Evolutionary conservation across 257 asterid species (phyloP), one percentile per base, ranked within the genome.

Genomic region (Jaltomata sinuosa): DNA sequence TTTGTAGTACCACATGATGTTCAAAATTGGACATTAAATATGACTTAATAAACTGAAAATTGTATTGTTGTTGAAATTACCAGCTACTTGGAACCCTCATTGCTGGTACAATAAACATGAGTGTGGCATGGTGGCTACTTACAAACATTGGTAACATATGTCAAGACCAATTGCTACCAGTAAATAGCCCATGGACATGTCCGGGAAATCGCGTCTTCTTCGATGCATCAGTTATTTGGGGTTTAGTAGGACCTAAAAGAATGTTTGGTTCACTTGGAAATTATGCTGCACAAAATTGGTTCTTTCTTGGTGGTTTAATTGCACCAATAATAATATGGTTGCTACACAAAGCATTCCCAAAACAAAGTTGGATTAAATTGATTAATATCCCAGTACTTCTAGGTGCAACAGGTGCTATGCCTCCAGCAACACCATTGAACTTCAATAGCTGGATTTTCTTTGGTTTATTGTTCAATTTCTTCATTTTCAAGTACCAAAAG

Each of bases 171-270:
- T 18, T 76, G 18, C 42, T 65, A 4, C 79, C 85, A 7, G 10
- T 3, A 42, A 47, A 34, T 40, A 62, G 79, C 45, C 79, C 85
- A 25, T 82, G 85, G 85, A 82, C 79, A 16, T 82, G 85, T 53
- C 85, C 85, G 3, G 79, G 79, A 11, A 71, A 19, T 22, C 85
- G 77, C 12, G 79, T 82, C 19, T 82, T 82, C 78, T 82, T 38
- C 50, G 85, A 82, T 82, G 85, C 85, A 42, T 82, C 85, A 0
- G 85, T 82, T 1, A 82, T 82, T 8, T 82, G 79, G 80, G 85
- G 85, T 45, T 71, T 82, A 34, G 77, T 82, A n/a, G 85, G 85
- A 42, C 85, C 85, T 36, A 68, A 45, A 45, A 82, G 85, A 82
- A 62, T 82, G 38, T 82, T 65, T 65, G 79, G 61, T 25, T 22